Base-by-base conservation (phyloP, 305 asterid genomes). In the Fraxinus sp. region DNA sequence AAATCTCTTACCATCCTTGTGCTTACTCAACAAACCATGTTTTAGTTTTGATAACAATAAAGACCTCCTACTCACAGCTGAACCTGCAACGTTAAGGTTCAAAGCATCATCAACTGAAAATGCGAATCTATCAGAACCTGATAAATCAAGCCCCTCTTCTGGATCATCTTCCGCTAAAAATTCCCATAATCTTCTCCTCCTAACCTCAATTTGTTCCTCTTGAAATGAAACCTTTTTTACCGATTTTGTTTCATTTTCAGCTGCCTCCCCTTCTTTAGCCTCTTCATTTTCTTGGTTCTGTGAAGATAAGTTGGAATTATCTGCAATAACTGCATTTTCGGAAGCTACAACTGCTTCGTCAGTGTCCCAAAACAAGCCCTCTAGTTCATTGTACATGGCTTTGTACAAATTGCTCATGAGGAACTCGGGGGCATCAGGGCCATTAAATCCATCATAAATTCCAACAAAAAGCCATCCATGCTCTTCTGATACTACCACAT, bases 361-460 rank as follows among this genome's bases (percentile, higher is more conserved):
- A 16, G 85, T 87, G 76, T 92, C 97, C 99, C 99, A 95, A 88
- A 95, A 95, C 90, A 95, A 90, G 85, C 99, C 99, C 87, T 95
- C 97, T 85, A 95, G 89, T 80, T 95, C 97, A 79, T 90, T 90
- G 79, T 88, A 90, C 97, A 92, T 88, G 76, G 98, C 97, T 89
- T 91, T 94, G 86, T 96, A 96, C 49, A 96, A 83, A 85, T 93
- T 94, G 86, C 92, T 91, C 98, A 94, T 94, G 88, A 96, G 88
- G 86, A 93, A 96, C 74, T 96, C 98, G 1, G 99, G 99, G 11
- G 97, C 98, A 88, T 96, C 99, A 22, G 99, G 98, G 57, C 98
- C 99, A 76, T 96, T 96, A 83, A 96, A 96, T 32, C 99, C 98
- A 82, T 96, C 99, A 82, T 96, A 96, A 79, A 96, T 96, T 66